Conservation (phyloP, 345 rosid genomes). For the Eucalyptus sideroxylon region DNA sequence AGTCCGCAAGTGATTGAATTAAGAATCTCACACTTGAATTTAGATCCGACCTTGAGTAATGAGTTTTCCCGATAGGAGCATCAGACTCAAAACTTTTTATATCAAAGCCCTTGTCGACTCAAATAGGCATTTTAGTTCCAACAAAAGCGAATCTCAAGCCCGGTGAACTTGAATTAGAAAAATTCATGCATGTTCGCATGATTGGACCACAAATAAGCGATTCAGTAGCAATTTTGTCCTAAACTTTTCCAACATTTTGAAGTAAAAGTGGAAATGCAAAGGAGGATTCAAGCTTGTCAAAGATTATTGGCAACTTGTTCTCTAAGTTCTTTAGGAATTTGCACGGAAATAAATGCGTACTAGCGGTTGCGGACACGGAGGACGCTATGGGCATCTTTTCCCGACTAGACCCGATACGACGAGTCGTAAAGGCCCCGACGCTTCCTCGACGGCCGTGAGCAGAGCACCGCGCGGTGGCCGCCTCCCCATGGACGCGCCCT, state of each 20-base stretch:
- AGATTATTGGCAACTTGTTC: not conserved
- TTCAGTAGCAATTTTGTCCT: not conserved
- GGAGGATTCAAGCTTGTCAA: not conserved
- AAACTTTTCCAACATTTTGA: not conserved
- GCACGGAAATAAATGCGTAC: not conserved
- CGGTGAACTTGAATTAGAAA: not conserved
- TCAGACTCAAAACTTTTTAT: not conserved
- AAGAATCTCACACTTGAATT: no score
- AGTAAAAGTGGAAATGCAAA: not conserved
- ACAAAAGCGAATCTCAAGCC: not conserved
- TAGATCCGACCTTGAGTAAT: fast-evolving
- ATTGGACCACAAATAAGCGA: not conserved
- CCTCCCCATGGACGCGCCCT: not conserved
- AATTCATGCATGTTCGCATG: not conserved
- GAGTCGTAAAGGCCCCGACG: not conserved
- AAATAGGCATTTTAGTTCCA: fast-evolving
- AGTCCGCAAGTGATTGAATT: fast-evolving
- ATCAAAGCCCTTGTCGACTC: not conserved
- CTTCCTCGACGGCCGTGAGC: not conserved
- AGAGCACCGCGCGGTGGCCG: not conserved
- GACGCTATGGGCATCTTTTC: not conserved
- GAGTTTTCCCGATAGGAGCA: fast-evolving
- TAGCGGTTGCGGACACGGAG: not conserved
- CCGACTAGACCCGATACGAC: not conserved
- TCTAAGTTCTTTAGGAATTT: not conserved